These are phyloP conservation scores for Verticillium dahliae DNA, from an alignment of 2,329 filamentous ascomycete genomes.

Conservation along the genomic window DNA sequence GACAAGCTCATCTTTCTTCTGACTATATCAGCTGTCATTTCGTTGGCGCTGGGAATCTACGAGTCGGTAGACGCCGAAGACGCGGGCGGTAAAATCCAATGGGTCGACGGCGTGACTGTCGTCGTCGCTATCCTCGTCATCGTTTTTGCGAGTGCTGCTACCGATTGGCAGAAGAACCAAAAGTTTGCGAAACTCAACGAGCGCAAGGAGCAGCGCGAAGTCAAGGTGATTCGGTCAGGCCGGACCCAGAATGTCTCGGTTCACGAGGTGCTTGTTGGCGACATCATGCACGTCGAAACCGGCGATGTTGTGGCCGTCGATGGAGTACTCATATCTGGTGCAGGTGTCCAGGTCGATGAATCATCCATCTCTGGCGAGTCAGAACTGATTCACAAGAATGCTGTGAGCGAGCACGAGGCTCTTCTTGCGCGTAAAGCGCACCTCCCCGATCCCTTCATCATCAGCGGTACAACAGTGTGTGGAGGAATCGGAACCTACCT, in stretches of 20 bases:
- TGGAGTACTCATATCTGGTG: constrained; percentile 62
- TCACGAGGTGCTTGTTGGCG: constrained; percentile 66
- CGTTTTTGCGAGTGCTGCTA: constrained; percentile 68
- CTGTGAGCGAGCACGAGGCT: constrained; percentile 57
- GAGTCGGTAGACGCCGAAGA: constrained; percentile 55
- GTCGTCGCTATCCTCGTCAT: constrained; percentile 71
- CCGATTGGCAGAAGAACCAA: constrained; percentile 77
- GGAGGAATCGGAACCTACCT: constrained; percentile 72
- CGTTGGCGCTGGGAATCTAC: constrained; percentile 68
- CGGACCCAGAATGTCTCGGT: constrained; percentile 63
- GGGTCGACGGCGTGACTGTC: constrained; percentile 78
- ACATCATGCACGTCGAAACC: constrained; percentile 66
- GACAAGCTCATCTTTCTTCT: constrained; percentile 73
- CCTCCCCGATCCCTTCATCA: constrained; percentile 69
- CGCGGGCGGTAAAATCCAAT: constrained; percentile 56
- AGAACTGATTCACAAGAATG: constrained; percentile 61
- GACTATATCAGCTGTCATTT: constrained; percentile 65
- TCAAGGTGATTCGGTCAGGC: constrained; percentile 73
- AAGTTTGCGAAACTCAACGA: constrained; percentile 76
- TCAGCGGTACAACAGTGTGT: constrained; percentile 71
- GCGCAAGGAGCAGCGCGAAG: constrained; percentile 68
- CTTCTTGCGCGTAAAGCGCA: constrained; percentile 45
- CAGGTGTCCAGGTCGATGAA: constrained; percentile 58
- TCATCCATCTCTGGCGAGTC: constrained; percentile 74
- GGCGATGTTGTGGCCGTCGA: constrained; percentile 68